Evolutionary conservation across 1,284 basidiomycete genomes (phyloP).

Genomic region (Trichosporon sp.): DNA sequence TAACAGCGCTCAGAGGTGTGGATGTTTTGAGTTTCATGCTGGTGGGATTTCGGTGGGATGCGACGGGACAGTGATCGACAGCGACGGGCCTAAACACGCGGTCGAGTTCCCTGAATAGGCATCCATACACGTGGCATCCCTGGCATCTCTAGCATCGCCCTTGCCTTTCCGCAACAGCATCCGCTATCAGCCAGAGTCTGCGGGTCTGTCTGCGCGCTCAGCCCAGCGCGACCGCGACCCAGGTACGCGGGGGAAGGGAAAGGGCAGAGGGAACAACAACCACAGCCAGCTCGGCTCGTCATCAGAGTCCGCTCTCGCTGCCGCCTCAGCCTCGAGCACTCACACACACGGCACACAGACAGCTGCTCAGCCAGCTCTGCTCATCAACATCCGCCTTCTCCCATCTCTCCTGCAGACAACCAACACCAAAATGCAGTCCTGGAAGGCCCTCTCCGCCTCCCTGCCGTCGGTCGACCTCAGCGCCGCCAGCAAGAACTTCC

Average conservation of each 20-base stretch:
- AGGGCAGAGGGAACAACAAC: constrained; percentile 5
- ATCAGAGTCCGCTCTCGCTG: neutral
- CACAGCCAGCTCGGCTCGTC: too few species aligned
- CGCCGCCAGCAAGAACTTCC: constrained; percentile 68
- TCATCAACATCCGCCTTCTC: neutral
- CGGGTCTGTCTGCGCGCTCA: neutral
- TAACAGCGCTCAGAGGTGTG: neutral
- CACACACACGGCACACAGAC: neutral
- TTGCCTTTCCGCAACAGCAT: too few species aligned
- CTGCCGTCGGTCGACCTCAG: constrained; percentile 45
- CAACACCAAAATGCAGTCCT: constrained; percentile 37
- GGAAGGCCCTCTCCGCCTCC: constrained; percentile 43
- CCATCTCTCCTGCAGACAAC: neutral
- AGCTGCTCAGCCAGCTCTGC: neutral
- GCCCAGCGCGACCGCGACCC: neutral
- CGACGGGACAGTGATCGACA: neutral
- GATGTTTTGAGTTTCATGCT: neutral
- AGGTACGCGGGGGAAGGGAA: too few species aligned
- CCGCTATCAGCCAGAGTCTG: too few species aligned
- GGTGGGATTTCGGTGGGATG: too few species aligned
- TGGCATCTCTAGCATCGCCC: neutral
- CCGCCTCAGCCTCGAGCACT: neutral
- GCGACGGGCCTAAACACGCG: neutral
- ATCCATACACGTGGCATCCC: neutral
- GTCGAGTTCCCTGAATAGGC: neutral